phyloP scores from a whole-genome alignment of 2,329 filamentous ascomycete species.

The Cordyceps cateniannulata region DNA sequence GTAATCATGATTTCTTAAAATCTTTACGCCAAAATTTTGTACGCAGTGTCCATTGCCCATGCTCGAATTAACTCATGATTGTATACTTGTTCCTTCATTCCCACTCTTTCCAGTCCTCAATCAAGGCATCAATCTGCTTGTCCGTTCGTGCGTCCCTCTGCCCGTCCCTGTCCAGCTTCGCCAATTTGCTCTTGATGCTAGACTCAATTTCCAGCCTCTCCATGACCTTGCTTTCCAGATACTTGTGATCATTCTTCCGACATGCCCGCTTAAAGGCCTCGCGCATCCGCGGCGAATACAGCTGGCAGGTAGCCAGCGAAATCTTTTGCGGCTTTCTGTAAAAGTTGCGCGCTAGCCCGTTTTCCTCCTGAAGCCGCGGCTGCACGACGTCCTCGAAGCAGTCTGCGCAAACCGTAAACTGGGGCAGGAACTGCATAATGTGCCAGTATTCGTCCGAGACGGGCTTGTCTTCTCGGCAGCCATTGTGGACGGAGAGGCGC shows the following conservation, averaged over 20 bases:
- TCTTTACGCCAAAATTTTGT: not conserved
- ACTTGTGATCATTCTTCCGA: slow-evolving; percentile 57
- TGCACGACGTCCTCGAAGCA: slow-evolving; percentile 78
- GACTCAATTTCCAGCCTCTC: slow-evolving; percentile 56
- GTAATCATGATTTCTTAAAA: too few relatives aligned
- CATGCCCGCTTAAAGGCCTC: slow-evolving; percentile 63
- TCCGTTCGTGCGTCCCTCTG: slow-evolving; percentile 32
- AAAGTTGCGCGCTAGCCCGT: slow-evolving; percentile 58
- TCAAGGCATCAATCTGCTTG: slow-evolving; percentile 39
- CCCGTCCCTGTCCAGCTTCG: slow-evolving; percentile 32
- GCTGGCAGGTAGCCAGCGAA: slow-evolving; percentile 58
- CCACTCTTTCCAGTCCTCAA: slow-evolving; percentile 53
- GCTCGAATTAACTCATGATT: not conserved
- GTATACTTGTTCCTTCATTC: slow-evolving; percentile 29
- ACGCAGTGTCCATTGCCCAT: not conserved
- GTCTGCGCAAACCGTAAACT: slow-evolving; percentile 79
- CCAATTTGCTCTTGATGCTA: slow-evolving; percentile 49
- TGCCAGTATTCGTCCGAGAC: slow-evolving; percentile 66
- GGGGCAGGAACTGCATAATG: slow-evolving; percentile 65
- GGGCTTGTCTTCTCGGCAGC: slow-evolving; percentile 61
- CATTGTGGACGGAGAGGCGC: slow-evolving; percentile 48
- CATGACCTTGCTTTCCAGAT: slow-evolving; percentile 50
- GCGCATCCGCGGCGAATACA: slow-evolving; percentile 78
- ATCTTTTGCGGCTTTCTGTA: slow-evolving; percentile 53
- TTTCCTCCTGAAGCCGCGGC: slow-evolving; percentile 51